Conservation (phyloP, 768 basidiomycete species). For the Auricularia heimuer region DNA sequence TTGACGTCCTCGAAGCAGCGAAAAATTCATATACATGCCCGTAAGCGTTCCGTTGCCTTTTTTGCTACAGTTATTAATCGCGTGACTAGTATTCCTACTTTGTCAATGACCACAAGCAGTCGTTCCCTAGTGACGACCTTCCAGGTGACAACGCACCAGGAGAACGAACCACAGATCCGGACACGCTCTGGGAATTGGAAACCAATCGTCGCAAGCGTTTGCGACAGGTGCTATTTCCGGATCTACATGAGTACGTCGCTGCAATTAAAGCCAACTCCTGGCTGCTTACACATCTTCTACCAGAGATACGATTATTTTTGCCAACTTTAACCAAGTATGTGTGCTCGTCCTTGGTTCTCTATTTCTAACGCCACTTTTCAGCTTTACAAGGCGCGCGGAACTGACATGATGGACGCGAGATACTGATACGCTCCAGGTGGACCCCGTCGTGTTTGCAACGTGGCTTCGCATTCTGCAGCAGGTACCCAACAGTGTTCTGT, state of each 20-base stretch:
- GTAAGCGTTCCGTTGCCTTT: slow-evolving; percentile 17
- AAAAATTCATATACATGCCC: slow-evolving; percentile 39
- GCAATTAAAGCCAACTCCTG: too few relatives aligned
- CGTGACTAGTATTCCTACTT: slow-evolving; percentile 34
- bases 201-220: slow-evolving; percentile 27
- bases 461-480: slow-evolving; percentile 38
- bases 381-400: slow-evolving; percentile 34
- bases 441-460: slow-evolving; percentile 31
- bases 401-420: background rate
- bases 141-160: slow-evolving; percentile 8
- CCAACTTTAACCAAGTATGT: slow-evolving; percentile 43
- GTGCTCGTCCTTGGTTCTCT: slow-evolving; percentile 3
- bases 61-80: background rate
- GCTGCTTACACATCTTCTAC: background rate
- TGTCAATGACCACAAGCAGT: slow-evolving; percentile 41
- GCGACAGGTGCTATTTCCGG: slow-evolving; percentile 33
- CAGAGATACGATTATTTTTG: slow-evolving; percentile 38
- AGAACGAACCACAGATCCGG: slow-evolving; percentile 6
- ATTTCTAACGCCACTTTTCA: slow-evolving; percentile 13
- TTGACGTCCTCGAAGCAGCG: slow-evolving; percentile 21
- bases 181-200: slow-evolving; percentile 30
- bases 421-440: background rate
- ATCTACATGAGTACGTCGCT: slow-evolving; percentile 28
- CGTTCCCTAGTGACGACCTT: slow-evolving; percentile 25
- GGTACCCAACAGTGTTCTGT: slow-evolving; percentile 39